Conservation (phyloP, 2,329 filamentous ascomycete species). For the Sporothrix variecibatus region DNA sequence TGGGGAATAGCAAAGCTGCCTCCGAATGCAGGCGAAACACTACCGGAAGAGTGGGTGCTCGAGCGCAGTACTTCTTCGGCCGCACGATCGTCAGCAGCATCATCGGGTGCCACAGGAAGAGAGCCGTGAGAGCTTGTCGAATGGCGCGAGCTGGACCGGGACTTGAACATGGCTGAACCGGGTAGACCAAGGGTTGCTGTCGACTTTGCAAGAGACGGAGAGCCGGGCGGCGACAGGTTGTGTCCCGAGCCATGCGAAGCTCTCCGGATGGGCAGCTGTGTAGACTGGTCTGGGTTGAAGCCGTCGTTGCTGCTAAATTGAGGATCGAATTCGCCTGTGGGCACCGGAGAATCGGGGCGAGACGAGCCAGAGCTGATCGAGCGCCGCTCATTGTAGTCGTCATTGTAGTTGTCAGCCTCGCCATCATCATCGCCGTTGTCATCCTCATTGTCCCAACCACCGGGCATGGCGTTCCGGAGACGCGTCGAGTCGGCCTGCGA, state of each 20-base stretch:
- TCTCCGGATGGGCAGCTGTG: neutral
- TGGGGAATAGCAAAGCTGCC: neutral
- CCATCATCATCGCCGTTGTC: neutral
- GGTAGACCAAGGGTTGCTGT: neutral
- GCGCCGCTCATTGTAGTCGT: neutral
- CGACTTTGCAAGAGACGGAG: neutral
- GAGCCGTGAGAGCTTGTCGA: neutral
- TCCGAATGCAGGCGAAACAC: neutral
- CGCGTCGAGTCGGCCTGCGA: constrained; percentile 48
- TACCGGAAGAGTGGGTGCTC: constrained; percentile 3
- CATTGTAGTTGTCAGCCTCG: neutral
- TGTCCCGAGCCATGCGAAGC: neutral
- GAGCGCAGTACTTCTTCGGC: neutral
- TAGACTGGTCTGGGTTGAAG: neutral
- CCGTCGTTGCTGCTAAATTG: neutral
- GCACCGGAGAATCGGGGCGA: neutral
- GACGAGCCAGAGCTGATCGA: neutral
- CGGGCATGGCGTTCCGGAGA: constrained; percentile 48
- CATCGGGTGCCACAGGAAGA: neutral
- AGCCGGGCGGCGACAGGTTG: neutral
- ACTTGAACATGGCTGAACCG: neutral
- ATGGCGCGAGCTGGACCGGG: neutral
- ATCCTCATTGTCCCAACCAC: constrained; percentile 46
- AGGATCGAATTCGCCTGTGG: neutral
- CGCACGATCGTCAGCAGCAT: neutral